Conservation (phyloP, 306 rosid species). For the Fragaria ananassa region DNA sequence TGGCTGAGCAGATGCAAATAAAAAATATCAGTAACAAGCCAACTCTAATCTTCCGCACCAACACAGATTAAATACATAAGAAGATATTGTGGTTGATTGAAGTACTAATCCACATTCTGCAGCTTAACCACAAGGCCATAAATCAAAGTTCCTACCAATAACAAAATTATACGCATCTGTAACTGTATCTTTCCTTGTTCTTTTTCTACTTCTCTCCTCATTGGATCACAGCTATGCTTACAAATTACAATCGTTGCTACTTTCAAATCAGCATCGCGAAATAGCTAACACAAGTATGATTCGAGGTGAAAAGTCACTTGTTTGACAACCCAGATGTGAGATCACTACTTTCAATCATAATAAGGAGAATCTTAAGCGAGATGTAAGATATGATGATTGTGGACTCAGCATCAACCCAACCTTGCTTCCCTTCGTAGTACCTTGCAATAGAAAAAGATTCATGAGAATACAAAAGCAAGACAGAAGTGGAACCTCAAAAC, state of each 20-base stretch:
- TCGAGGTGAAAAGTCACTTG: conserved; percentile 7
- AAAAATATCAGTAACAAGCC: background rate
- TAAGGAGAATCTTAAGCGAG: conserved; percentile 29
- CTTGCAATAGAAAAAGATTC: conserved; percentile 31
- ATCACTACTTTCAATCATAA: conserved; percentile 12
- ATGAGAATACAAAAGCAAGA: background rate
- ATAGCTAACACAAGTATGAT: conserved; percentile 15
- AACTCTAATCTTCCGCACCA: background rate
- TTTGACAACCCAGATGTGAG: conserved; percentile 9
- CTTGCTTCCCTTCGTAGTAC: conserved; percentile 93
- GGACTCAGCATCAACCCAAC: conserved; percentile 55
- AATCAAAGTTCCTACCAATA: background rate
- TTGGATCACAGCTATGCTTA: background rate
- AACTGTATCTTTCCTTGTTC: background rate
- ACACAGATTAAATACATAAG: background rate
- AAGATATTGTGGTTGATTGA: background rate
- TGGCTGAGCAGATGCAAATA: background rate
- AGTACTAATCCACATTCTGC: background rate
- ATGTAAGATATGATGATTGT: conserved; percentile 16
- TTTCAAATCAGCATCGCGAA: conserved; percentile 13
- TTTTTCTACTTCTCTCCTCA: background rate
- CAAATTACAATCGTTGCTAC: background rate
- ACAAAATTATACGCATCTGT: background rate
- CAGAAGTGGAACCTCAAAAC: background rate
- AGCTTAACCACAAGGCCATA: background rate